phyloP scores from a whole-genome alignment of 2,329 filamentous ascomycete genomes.

The Dothistroma pini region DNA sequence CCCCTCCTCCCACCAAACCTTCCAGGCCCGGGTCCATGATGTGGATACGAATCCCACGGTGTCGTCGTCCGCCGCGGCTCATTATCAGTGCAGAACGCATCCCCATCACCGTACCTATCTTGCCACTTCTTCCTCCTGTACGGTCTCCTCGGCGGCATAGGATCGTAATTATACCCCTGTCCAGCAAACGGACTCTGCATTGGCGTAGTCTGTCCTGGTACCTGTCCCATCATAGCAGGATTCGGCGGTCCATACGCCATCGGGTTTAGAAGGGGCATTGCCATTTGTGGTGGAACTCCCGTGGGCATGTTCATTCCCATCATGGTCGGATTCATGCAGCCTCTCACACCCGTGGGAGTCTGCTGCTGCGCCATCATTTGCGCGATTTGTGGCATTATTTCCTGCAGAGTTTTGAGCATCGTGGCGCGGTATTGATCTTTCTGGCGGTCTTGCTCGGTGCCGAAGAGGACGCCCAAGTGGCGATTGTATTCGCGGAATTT shows the following conservation, averaged over 20 bases:
- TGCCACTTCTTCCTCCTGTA: not conserved
- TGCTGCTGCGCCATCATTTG: constrained; percentile 19
- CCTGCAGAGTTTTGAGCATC: constrained; percentile 26
- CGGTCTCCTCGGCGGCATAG: not conserved
- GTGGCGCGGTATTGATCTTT: constrained; percentile 25
- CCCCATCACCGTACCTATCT: not conserved
- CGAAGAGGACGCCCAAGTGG: constrained; percentile 24
- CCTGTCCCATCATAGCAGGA: not conserved
- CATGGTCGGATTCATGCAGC: not conserved
- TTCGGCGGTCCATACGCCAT: not conserved
- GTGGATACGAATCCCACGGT: not conserved
- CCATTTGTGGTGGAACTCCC: not conserved
- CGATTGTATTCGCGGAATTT: constrained; percentile 22
- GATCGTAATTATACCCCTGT: not conserved
- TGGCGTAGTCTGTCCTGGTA: not conserved
- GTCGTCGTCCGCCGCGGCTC: not conserved
- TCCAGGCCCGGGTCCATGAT: not conserved
- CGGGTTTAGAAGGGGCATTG: not conserved
- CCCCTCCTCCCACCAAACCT: not conserved
- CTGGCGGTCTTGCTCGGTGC: constrained; percentile 23
- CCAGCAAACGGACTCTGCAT: not conserved
- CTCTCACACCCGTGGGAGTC: not conserved
- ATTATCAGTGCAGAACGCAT: not conserved
- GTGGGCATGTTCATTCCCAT: not conserved
- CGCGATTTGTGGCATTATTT: constrained; percentile 25